A percentile compares a stretch with the other conserved stretches of the same genome.
phyloP scores from a whole-genome alignment of 1,139 yeast species.

The Suhomyces coccinellae region DNA sequence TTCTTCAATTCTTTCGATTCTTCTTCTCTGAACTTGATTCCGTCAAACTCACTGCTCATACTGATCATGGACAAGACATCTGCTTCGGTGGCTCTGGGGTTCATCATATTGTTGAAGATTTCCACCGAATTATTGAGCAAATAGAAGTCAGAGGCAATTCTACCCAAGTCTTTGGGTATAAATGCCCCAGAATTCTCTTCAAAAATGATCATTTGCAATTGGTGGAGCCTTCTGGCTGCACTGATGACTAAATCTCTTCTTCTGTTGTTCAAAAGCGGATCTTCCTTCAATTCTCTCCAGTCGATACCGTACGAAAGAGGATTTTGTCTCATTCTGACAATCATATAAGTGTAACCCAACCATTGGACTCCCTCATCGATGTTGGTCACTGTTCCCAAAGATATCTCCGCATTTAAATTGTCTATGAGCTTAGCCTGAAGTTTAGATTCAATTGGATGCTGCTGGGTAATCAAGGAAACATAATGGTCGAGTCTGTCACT shows the following conservation, averaged over 20 bases:
- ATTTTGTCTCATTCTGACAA: constrained; percentile 90
- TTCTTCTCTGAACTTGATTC: constrained; percentile 84
- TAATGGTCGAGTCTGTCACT: constrained; percentile 83
- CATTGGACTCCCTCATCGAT: constrained; percentile 94
- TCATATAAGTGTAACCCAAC: constrained; percentile 94
- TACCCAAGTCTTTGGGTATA: constrained; percentile 84
- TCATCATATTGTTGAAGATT: constrained; percentile 81
- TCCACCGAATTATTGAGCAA: constrained; percentile 83
- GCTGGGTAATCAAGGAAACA: constrained; percentile 83
- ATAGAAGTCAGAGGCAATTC: constrained; percentile 94
- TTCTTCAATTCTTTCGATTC: constrained; percentile 72
- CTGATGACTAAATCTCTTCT: constrained; percentile 72
- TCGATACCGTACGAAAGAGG: constrained; percentile 93
- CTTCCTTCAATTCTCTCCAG: constrained; percentile 81
- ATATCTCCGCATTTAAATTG: constrained; percentile 92
- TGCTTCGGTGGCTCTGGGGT: constrained; percentile 87
- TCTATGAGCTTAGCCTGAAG: constrained; percentile 79
- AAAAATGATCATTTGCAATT: constrained; percentile 88
- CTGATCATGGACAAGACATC: constrained; percentile 87
- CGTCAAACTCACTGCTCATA: constrained; percentile 93
- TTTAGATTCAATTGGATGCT: constrained; percentile 93
- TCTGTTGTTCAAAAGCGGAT: constrained; percentile 73
- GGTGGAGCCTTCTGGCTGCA: constrained; percentile 81
- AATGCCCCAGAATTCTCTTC: constrained; percentile 84
- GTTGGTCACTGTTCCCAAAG: constrained; percentile 92